Base-by-base conservation (phyloP, 179 eudicot species). In the Camellia oleifera region DNA sequence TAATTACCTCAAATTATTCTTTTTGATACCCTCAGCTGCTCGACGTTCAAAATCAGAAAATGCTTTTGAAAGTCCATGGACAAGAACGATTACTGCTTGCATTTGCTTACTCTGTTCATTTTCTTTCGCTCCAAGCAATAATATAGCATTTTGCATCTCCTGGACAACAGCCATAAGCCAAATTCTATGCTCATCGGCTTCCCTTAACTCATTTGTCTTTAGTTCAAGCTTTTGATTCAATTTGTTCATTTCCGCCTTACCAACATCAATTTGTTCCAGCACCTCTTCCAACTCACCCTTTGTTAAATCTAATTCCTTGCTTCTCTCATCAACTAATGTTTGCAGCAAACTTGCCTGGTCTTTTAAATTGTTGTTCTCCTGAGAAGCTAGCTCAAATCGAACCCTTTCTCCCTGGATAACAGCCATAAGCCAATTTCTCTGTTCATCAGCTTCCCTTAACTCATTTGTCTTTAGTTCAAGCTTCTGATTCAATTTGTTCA, bases 1-100 rank as follows among this genome's bases (percentile, higher is more conserved):
- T 20, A 69, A 17, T 79, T 90, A 94, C 99, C 99, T 92, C 74
- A 77, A 78, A 61, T 73, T 81, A 53, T 85, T 85, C 80, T 79
- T 77, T 48, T 72, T 85, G 60, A 92, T 77, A 48, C 78, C 82
- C 80, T 85, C 88, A 45, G 84, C 68, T 40, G 85, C 81, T 85
- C 23, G 78, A 79, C 66, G 70, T 82, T n/a, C 97, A 84, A 90
- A 91, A 75, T 87, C 84, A 65, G 57, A 83, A 82, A 91, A 76
- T 69, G 81, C 77, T 69, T 85, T 78, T 58, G 85, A 88, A 70
- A 94, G 66, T 58, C 75, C 85, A 57, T 72, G 80, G 79, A 86
- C 78, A 78, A 60, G 77, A 82, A 6, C 80, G 76, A 76, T 67
- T 46, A 83, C 46, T 53, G 87, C 78, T 80, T 90, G 83, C 86